Evolutionary conservation across 345 rosid genomes (phyloP).

Genomic region (Cardamine chenopodiifolia): DNA sequence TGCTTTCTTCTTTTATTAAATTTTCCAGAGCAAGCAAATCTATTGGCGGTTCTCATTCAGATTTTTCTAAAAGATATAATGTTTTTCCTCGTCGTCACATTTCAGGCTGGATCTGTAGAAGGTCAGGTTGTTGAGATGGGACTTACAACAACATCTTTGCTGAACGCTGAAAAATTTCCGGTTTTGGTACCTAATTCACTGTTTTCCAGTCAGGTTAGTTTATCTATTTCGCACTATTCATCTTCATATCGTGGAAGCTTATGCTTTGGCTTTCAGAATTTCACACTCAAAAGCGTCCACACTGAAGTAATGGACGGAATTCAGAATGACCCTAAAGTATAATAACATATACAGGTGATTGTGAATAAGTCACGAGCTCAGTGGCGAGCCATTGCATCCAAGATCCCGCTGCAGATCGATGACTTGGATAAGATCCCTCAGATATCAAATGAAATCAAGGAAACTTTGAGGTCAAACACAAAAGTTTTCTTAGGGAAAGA

Average conservation of each 20-base stretch:
- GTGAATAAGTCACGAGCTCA: slow-evolving; percentile 88
- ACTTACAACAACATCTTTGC: slow-evolving; percentile 74
- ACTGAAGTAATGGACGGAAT: background rate
- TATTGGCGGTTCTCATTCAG: background rate
- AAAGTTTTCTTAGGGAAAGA: slow-evolving; percentile 81
- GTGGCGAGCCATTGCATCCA: slow-evolving; percentile 66
- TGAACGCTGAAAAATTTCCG: slow-evolving; percentile 80
- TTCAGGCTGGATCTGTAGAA: slow-evolving; percentile 89
- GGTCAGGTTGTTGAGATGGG: slow-evolving; percentile 96
- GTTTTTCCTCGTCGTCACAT: slow-evolving; percentile 7
- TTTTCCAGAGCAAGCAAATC: slow-evolving; percentile 1
- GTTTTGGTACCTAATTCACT: slow-evolving; percentile 89
- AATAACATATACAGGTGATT: slow-evolving; percentile 58
- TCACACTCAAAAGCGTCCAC: background rate
- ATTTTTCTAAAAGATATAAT: background rate
- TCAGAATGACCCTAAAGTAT: background rate
- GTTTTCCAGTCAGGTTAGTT: slow-evolving; percentile 89
- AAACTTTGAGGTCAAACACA: slow-evolving; percentile 59
- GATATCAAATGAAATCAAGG: slow-evolving; percentile 73
- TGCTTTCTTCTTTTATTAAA: background rate
- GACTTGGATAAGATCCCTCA: slow-evolving; percentile 71
- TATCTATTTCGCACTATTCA: background rate
- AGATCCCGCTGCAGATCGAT: slow-evolving; percentile 68
- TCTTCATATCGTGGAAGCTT: slow-evolving; percentile 7
- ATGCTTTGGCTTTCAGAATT: background rate